Evolutionary conservation across 306 rosid genomes (phyloP).

Genomic region (Spatholobus suberectus): DNA sequence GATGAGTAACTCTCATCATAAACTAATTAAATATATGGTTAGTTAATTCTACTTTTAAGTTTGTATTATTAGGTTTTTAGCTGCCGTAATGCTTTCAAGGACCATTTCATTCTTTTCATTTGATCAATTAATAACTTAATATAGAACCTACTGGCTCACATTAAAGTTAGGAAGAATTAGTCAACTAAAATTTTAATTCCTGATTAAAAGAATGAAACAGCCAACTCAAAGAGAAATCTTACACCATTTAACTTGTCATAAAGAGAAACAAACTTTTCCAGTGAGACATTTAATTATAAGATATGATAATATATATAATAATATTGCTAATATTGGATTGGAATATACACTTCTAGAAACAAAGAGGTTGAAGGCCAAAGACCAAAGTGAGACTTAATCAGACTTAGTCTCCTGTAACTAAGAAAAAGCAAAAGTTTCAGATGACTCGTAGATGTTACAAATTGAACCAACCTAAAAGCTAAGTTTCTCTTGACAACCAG

Average conservation of each 20-base stretch:
- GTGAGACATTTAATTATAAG: neutral
- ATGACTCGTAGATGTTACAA: too few relatives aligned
- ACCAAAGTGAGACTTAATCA: conserved; percentile 36
- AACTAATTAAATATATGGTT: neutral
- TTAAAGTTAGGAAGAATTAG: neutral
- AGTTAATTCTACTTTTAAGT: neutral
- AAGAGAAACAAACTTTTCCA: conserved; percentile 10
- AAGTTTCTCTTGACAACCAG: neutral
- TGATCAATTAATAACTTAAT: neutral
- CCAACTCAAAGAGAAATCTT: neutral
- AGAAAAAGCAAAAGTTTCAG: conserved; percentile 36
- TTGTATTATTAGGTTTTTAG: neutral
- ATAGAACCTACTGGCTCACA: neutral
- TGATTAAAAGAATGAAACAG: neutral
- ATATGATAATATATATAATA: conserved; percentile 19
- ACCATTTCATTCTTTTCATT: neutral
- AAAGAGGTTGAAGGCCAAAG: conserved; percentile 31
- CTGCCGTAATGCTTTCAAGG: neutral
- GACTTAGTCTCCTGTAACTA: conserved; percentile 30
- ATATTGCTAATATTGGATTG: conserved; percentile 9
- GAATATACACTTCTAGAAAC: conserved; percentile 45
- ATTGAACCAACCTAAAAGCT: neutral
- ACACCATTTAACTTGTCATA: neutral
- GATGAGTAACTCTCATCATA: too few relatives aligned
- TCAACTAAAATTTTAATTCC: neutral